These are phyloP conservation scores for Calonectria multiphialidica DNA, from an alignment of 2,329 filamentous ascomycete species.

Conservation along the genomic window DNA sequence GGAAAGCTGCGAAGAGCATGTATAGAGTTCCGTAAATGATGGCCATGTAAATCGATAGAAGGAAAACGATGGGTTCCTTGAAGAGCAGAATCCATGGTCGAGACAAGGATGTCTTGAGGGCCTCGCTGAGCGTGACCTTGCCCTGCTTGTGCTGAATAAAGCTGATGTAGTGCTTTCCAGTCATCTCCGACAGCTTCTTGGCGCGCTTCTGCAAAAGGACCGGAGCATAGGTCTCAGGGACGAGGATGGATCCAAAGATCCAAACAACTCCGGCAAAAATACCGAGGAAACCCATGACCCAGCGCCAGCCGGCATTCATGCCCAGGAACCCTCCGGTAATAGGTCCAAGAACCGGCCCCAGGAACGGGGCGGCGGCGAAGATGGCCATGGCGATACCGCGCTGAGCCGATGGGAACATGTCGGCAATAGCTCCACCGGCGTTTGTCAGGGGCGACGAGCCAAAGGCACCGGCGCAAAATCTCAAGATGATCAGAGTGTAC, in stretches of 20 bases:
- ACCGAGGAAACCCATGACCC: constrained; percentile 18
- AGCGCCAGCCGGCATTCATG: constrained; percentile 11
- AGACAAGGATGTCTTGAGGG: constrained; percentile 8
- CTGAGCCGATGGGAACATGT: constrained; percentile 10
- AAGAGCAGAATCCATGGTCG: constrained; percentile 16
- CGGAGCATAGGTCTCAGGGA: constrained; percentile 15
- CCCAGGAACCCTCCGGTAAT: constrained; percentile 13
- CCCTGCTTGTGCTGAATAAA: constrained; percentile 6
- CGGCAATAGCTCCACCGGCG: constrained; percentile 15
- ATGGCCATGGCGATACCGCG: constrained; percentile 15
- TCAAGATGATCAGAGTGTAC: neutral
- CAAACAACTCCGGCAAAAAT: constrained; percentile 11
- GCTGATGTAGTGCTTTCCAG: constrained; percentile 19
- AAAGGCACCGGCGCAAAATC: constrained; percentile 11
- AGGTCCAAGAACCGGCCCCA: constrained; percentile 7
- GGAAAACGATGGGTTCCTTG: constrained; percentile 12
- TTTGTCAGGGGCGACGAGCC: constrained; percentile 17
- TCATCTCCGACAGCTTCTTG: constrained; percentile 4
- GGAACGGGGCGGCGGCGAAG: constrained; percentile 12
- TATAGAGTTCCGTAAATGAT: constrained; percentile 18
- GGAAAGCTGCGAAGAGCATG: constrained; percentile 17
- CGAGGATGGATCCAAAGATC: constrained; percentile 6
- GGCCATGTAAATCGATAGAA: constrained; percentile 16
- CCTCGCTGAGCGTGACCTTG: neutral
- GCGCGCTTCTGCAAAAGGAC: constrained; percentile 8